Base-by-base conservation (phyloP, 177 flowering plant genomes). In the Tripterygium wilfordii region DNA sequence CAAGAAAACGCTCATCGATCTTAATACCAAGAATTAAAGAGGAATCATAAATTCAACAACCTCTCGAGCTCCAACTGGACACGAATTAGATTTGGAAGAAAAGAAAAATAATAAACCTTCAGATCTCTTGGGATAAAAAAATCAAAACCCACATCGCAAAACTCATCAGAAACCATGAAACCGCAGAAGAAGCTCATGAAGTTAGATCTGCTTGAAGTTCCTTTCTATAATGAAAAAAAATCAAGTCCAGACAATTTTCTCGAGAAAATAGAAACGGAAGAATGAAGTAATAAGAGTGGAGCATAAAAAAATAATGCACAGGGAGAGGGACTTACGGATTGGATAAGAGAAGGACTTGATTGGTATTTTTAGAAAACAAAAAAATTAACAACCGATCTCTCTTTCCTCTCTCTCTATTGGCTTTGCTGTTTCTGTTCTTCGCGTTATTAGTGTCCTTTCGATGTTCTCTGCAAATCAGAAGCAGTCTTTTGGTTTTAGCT, bases 401-500 rank as follows among this genome's bases (percentile, higher is more conserved):
- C 44, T 58, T 47, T 18, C 28, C 51, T 47, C 45, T 38, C 35
- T 33, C 39, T 50, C 48, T 36, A 23, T 30, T 36, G 16, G 39
- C 18, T n/a, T 7, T 14, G 38, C 59, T 17, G 65, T 43, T 60
- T 51, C 67, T 44, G 68, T 53, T 63, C 59, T 60, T 60, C 62
- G 65, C 68, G 42, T 52, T 60, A 52, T 42, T 31, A 6, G 16
- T 39, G 49, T 48, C 59, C 53, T 61, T 49, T 45, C 56, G 61
- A 57, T 61, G 58, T 70, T 52, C 69, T 65, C 75, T 66, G 70
- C 67, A 56, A 66, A 70, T 66, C 71, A 66, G 61, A 55, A 51
- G 39, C 14, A 49, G 59, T n/a, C n/a, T 51, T 57, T 46, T 16
- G 51, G 60, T 32, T 45, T 48, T 21, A 60, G 56, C 48, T 48